Percentiles rank a stretch among this genome's conserved stretches.
phyloP scores from a whole-genome alignment of 345 rosid species.

The Salix arbutifolia region DNA sequence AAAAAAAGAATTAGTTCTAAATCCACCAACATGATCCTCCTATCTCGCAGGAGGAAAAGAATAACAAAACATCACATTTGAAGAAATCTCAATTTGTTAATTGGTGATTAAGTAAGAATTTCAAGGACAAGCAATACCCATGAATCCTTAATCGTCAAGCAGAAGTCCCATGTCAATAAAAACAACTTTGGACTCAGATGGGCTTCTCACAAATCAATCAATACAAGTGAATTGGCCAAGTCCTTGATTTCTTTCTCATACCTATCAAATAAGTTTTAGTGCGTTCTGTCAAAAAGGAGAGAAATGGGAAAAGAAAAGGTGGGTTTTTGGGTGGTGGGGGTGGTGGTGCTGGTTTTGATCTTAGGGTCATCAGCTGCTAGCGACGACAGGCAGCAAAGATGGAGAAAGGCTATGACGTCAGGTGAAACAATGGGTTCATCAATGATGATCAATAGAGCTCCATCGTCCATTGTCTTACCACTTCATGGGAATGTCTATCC shows the following conservation, averaged over 20 bases:
- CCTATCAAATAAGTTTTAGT: constrained; percentile 2
- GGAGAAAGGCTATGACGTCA: constrained; percentile 27
- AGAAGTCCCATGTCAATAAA: neutral
- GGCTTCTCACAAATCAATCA: neutral
- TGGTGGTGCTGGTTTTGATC: neutral
- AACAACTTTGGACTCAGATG: neutral
- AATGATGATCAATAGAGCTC: constrained; percentile 39
- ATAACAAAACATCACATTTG: neutral
- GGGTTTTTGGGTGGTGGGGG: constrained; percentile 6
- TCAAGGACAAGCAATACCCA: constrained; percentile 2
- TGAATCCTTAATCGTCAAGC: constrained; percentile 8
- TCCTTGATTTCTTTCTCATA: neutral
- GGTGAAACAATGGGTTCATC: constrained; percentile 19
- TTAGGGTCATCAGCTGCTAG: constrained; percentile 13
- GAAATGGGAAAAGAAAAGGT: constrained; percentile 28
- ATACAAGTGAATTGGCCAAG: neutral
- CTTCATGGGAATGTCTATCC: constrained; percentile 82
- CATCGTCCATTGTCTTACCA: constrained; percentile 57
- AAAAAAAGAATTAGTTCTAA: neutral
- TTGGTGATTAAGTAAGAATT: neutral
- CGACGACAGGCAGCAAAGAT: constrained; percentile 7
- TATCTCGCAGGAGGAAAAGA: constrained; percentile 3
- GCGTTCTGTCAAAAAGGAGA: neutral
- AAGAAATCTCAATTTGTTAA: neutral
- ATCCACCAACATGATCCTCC: neutral